Percentiles rank a stretch among this genome's conserved stretches.
Evolutionary conservation across 768 basidiomycete species (phyloP).

Genomic region (Russula sp.): DNA sequence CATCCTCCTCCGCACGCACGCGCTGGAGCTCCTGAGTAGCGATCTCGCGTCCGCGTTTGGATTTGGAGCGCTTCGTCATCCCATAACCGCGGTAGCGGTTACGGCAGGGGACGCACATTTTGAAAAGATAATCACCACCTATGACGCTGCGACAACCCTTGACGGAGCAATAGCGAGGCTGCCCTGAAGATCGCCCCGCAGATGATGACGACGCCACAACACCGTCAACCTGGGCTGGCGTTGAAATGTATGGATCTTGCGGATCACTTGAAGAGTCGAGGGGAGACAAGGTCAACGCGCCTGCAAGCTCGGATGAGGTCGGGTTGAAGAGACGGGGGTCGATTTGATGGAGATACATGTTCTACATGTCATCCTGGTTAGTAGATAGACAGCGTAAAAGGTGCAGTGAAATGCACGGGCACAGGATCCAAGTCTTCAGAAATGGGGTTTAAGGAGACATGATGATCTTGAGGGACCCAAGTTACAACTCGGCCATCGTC

Average conservation of each 20-base stretch:
- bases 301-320: conserved; percentile 41
- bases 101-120: conserved; percentile 34
- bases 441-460: conserved; percentile 5
- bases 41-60: conserved; percentile 40
- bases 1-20: conserved; percentile 35
- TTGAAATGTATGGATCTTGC: conserved; percentile 4
- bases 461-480: conserved; percentile 26
- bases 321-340: conserved; percentile 30
- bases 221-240: not conserved
- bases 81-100: conserved; percentile 45
- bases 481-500: conserved; percentile 22
- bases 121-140: conserved; percentile 30
- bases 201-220: not conserved
- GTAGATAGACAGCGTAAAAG: not conserved
- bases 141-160: conserved; percentile 47
- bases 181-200: conserved; percentile 13
- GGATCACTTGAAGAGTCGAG: conserved; percentile 10
- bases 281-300: conserved; percentile 38
- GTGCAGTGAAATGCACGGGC: not conserved
- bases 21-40: conserved; percentile 36
- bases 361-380: not conserved
- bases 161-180: conserved; percentile 41
- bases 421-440: conserved; percentile 12
- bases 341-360: conserved; percentile 21
- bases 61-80: conserved; percentile 47